Evolutionary conservation across 2,329 filamentous ascomycete genomes (phyloP).

Genomic region (Verruconis gallopava): DNA sequence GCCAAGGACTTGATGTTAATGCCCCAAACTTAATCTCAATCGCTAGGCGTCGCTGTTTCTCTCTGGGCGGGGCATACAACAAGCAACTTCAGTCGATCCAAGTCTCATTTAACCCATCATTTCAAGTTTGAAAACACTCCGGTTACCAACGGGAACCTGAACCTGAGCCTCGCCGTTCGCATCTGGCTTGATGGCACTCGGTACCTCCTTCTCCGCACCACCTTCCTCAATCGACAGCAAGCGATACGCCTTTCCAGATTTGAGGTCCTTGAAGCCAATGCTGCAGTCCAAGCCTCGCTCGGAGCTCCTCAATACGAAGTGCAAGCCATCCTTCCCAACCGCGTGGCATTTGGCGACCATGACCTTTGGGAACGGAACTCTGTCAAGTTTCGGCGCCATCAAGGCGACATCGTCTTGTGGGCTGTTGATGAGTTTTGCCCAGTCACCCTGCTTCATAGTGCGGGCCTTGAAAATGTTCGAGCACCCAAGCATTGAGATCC

Average conservation of each 20-base stretch:
- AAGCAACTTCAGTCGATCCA: no score
- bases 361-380: slow-evolving; percentile 11
- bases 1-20: no score
- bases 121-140: slow-evolving; percentile 4
- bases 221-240: background rate
- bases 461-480: background rate
- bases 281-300: slow-evolving; percentile 6
- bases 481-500: slow-evolving; percentile 5
- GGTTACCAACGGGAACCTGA: slow-evolving; percentile 1
- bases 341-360: slow-evolving; percentile 11
- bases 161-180: slow-evolving; percentile 1
- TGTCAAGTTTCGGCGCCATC: slow-evolving; percentile 10
- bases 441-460: background rate
- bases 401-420: slow-evolving; percentile 1
- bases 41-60: no score
- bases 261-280: slow-evolving; percentile 9
- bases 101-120: no score
- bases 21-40: no score
- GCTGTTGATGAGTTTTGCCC: background rate
- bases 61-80: no score
- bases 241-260: slow-evolving; percentile 4
- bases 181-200: background rate
- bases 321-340: background rate
- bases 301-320: slow-evolving; percentile 1
- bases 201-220: background rate